Evolutionary conservation across 169 alveolate genomes (phyloP).

Genomic region (Perkinsus chesapeaki): DNA sequence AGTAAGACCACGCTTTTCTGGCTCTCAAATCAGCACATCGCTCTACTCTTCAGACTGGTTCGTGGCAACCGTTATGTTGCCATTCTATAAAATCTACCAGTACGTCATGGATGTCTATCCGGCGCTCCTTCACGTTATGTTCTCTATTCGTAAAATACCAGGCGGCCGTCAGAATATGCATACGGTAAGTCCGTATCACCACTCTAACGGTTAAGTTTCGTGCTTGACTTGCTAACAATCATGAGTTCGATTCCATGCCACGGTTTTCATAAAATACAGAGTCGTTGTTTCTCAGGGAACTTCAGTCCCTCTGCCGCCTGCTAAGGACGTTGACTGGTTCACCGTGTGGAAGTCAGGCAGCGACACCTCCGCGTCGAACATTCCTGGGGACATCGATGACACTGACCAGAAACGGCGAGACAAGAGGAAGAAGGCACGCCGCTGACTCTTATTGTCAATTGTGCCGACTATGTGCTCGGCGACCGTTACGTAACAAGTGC

Average conservation of each 20-base stretch:
- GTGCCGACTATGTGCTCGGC: too few species aligned
- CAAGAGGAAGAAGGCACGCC: background rate
- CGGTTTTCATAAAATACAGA: too few species aligned
- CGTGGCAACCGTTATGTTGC: background rate
- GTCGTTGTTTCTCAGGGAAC: background rate
- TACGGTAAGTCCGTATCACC: background rate
- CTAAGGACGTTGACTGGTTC: background rate
- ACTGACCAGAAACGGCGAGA: background rate
- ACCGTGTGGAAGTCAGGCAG: background rate
- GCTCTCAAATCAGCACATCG: background rate
- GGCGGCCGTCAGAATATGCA: background rate
- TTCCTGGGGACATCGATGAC: background rate
- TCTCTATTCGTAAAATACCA: background rate
- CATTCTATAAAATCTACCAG: background rate
- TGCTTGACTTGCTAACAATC: too few species aligned
- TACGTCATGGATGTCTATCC: background rate
- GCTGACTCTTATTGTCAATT: too few species aligned
- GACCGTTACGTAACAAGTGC: too few species aligned
- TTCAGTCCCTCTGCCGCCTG: background rate
- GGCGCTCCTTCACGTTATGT: background rate
- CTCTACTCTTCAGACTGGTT: background rate
- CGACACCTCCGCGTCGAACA: background rate
- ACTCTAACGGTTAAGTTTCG: too few species aligned
- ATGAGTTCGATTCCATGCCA: too few species aligned
- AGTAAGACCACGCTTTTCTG: background rate